A percentile compares a stretch with the other conserved stretches of the same genome.
Conservation (phyloP, 345 rosid genomes). For the Arabis hirsuta region DNA sequence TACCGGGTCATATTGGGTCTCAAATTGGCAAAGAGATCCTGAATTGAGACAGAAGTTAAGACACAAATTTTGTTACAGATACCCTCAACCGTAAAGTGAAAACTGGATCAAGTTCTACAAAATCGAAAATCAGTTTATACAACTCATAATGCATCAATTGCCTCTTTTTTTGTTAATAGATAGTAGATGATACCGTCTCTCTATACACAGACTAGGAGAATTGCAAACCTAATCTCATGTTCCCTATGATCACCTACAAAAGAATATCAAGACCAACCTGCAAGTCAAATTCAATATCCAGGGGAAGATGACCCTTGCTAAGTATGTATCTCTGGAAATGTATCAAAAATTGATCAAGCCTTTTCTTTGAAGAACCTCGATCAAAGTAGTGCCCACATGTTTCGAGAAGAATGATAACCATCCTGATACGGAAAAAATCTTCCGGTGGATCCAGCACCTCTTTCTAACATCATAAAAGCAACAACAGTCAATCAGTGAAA, state of each 20-base stretch:
- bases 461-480: conserved; percentile 58
- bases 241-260: conserved; percentile 9
- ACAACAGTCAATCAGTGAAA: conserved; percentile 24
- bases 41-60: conserved; percentile 34
- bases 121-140: neutral
- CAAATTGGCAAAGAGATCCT: conserved; percentile 93
- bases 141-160: no score
- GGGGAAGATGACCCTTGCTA: conserved; percentile 78
- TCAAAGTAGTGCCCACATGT: conserved; percentile 98
- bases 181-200: no score
- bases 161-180: no score
- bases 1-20: conserved; percentile 87
- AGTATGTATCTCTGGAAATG: conserved; percentile 96
- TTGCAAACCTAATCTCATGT: neutral
- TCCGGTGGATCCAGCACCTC: conserved; percentile 92
- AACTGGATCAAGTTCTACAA: conserved; percentile 13
- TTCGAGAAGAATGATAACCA: conserved; percentile 91
- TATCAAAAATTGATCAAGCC: conserved; percentile 87
- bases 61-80: conserved; percentile 26
- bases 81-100: conserved; percentile 7
- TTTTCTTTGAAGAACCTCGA: conserved; percentile 96
- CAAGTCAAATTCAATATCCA: conserved; percentile 94
- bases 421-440: conserved; percentile 95
- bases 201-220: no score
- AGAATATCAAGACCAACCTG: conserved; percentile 62